Evolutionary conservation across 768 basidiomycete species (phyloP).

Genomic region (Lactifluus subvellereus): DNA sequence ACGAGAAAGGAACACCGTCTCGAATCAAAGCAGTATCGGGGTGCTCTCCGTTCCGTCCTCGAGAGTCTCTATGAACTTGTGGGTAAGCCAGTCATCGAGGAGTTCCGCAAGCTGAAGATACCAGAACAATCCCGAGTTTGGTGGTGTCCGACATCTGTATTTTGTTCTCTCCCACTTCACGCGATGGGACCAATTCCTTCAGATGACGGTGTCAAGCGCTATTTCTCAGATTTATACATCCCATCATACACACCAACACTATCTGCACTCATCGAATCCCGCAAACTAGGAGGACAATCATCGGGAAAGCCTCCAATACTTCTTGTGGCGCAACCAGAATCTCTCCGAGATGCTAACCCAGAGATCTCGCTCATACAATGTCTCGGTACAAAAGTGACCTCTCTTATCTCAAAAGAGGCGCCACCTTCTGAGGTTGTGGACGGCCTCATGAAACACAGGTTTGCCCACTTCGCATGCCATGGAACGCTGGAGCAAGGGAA

Average conservation of each 20-base stretch:
- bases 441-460: background rate
- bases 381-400: background rate
- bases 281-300: background rate
- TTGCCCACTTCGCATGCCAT: conserved; percentile 6
- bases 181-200: conserved; percentile 12
- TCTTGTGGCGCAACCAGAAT: background rate
- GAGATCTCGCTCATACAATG: too few species aligned
- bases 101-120: background rate
- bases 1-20: background rate
- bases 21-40: background rate
- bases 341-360: background rate
- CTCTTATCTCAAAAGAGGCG: background rate
- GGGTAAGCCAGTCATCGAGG: background rate
- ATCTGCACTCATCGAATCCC: background rate
- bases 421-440: background rate
- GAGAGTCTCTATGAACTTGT: conserved; percentile 4
- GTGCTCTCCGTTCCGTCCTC: background rate
- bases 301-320: background rate
- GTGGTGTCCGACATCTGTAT: conserved; percentile 13
- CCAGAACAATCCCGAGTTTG: conserved; percentile 13
- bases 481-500: background rate
- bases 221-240: conserved; percentile 8
- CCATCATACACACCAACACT: background rate
- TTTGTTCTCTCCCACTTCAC: conserved; percentile 17
- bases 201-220: background rate